Evolutionary conservation across 305 asterid species (phyloP), one percentile per base, ranked within the genome.

Genomic region (Andrographis paniculata): DNA sequence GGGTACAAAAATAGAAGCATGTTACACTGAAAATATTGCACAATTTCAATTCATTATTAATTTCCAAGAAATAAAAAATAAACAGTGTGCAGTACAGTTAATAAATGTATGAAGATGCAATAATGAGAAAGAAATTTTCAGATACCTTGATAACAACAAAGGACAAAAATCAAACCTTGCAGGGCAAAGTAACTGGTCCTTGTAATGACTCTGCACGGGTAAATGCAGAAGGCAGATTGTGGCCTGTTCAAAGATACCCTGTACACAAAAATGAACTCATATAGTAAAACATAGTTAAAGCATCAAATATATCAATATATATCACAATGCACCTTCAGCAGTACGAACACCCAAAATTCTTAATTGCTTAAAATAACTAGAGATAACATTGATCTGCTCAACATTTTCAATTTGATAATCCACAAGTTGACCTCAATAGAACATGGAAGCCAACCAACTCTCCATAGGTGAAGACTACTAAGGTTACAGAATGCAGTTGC

Each of bases 131-230:
- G 48, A 2, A 21, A 47, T 6, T 11, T 33, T 36, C 16, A 24
- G 30, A 12, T 60, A 66, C 72, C 64, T 66, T 41, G 38, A 35
- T 56, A 35, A 42, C 61, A 52, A 56, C 49, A 30, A 54, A 42
- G 15, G 66, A 53, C 30, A 65, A 19, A 21, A 55, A 33, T 17
- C 12, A 20, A 66, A 65, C 35, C 43, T 51, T 47, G 48, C 35
- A 40, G 64, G 64, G 36, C 35, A 21, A 15, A 62, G 48, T 18
- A 41, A 13, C 23, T 36, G 45, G 49, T 15, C 49, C 16, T 59
- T 40, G 55, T 16, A 20, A 23, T 33, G 42, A 20, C 15, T 24
- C 24, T 19, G 38, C 23, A 20, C 19, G 40, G 56, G 56, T n/a
- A 23, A 56, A 12, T 31, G 40, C 18, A 65, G 16, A 46, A 55